Evolutionary conservation across 768 basidiomycete species (phyloP).

Genomic region (Phylloporus sp.): DNA sequence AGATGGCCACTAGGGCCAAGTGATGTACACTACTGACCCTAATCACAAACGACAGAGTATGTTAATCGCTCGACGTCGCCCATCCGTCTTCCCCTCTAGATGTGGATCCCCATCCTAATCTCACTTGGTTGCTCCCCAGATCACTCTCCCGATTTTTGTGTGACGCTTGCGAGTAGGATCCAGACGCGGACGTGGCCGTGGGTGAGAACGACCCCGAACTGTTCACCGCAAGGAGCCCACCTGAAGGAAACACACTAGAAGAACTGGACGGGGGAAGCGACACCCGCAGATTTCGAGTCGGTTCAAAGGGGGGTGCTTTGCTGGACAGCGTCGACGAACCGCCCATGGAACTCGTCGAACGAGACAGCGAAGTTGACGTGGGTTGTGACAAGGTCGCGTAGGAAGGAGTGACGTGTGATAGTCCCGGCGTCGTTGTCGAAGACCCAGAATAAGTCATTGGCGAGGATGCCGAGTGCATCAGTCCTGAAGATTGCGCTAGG

Average conservation of each 20-base stretch:
- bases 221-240: slow-evolving; percentile 9
- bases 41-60: background rate
- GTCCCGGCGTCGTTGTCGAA: slow-evolving; percentile 7
- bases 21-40: background rate
- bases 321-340: slow-evolving; percentile 44
- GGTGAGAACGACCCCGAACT: slow-evolving; percentile 17
- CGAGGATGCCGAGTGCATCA: slow-evolving; percentile 10
- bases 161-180: slow-evolving; percentile 5
- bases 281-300: slow-evolving; percentile 28
- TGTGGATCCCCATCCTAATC: slow-evolving; percentile 9
- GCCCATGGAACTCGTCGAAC: slow-evolving; percentile 27
- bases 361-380: slow-evolving; percentile 22
- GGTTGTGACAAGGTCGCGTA: slow-evolving; percentile 18
- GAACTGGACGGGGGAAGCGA: slow-evolving; percentile 21
- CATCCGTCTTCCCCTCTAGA: slow-evolving; percentile 18
- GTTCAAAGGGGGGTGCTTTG: slow-evolving; percentile 53
- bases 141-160: slow-evolving; percentile 10
- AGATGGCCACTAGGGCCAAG: slow-evolving; percentile 38
- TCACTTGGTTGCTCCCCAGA: slow-evolving; percentile 2
- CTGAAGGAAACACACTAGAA: slow-evolving; percentile 12
- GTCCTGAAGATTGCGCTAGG: slow-evolving; percentile 10
- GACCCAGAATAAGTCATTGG: slow-evolving; percentile 17
- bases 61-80: slow-evolving; percentile 10
- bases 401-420: slow-evolving; percentile 15
- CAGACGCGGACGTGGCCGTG: slow-evolving; percentile 9